phyloP scores from a whole-genome alignment of 2,329 filamentous ascomycete genomes.

The Kalmusia sp. region DNA sequence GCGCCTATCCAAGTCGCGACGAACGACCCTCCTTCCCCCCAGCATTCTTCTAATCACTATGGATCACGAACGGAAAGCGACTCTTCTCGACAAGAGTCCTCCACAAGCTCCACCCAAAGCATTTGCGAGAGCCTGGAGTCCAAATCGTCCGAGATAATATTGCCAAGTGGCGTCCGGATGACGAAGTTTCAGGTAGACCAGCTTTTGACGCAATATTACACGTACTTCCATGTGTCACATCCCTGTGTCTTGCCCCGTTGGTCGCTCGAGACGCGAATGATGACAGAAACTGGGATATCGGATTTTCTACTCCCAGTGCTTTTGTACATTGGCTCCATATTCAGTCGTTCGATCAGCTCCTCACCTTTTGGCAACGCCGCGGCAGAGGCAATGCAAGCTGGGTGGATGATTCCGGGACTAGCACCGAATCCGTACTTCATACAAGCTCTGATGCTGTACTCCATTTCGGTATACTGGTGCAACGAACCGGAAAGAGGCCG shows the following conservation, averaged over 20 bases:
- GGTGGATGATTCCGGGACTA: constrained; percentile 7
- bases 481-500: constrained; percentile 72
- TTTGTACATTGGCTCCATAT: constrained; percentile 61
- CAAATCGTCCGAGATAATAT: neutral
- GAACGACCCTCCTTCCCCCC: constrained; percentile 1
- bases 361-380: constrained; percentile 44
- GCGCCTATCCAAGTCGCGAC: constrained; percentile 4
- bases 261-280: constrained; percentile 14
- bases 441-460: constrained; percentile 76
- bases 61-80: neutral
- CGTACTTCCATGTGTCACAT: constrained; percentile 27
- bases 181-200: constrained; percentile 17
- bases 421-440: constrained; percentile 60
- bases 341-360: constrained; percentile 50
- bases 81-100: constrained; percentile 12
- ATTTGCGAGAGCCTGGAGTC: constrained; percentile 14
- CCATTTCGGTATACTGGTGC: constrained; percentile 77
- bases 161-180: neutral
- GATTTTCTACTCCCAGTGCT: constrained; percentile 51
- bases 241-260: constrained; percentile 27
- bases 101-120: constrained; percentile 18
- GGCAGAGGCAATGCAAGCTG: constrained; percentile 14
- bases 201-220: constrained; percentile 25
- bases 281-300: constrained; percentile 6
- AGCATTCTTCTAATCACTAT: constrained; percentile 9